phyloP scores from a whole-genome alignment of 148 eudicot species.

The Talinum fruticosum region DNA sequence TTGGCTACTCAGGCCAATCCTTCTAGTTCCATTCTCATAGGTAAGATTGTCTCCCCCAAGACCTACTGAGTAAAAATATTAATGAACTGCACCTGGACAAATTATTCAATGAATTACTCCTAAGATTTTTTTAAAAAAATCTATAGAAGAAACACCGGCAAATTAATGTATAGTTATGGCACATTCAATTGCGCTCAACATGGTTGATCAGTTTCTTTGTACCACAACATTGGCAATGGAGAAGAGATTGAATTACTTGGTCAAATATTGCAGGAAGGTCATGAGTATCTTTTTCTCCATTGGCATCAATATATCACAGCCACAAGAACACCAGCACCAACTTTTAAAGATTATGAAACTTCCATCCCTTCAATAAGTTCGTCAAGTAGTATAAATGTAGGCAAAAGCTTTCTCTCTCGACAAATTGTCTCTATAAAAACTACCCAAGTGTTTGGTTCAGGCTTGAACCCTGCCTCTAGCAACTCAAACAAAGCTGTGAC shows the following conservation, averaged over 20 bases:
- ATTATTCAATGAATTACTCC: neutral
- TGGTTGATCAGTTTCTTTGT: neutral
- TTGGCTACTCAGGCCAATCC: neutral
- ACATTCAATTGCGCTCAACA: neutral
- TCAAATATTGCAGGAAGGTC: neutral
- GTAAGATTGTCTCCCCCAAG: neutral
- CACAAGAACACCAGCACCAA: slow-evolving; percentile 1
- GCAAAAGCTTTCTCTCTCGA: slow-evolving; percentile 77
- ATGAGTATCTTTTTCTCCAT: neutral
- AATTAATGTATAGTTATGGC: neutral
- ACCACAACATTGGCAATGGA: neutral
- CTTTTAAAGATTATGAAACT: neutral
- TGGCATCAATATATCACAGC: neutral
- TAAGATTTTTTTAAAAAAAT: neutral
- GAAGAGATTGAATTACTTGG: neutral
- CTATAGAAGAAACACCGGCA: neutral
- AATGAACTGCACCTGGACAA: neutral
- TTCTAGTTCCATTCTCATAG: neutral
- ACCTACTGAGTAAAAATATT: neutral
- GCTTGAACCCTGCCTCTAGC: slow-evolving; percentile 65
- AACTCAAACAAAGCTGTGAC: slow-evolving; percentile 45
- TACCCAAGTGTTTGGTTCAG: slow-evolving; percentile 70
- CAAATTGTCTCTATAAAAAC: slow-evolving; percentile 56
- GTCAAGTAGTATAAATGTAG: slow-evolving; percentile 67
- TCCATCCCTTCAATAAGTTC: slow-evolving; percentile 35